Percentiles rank a stretch among this genome's conserved stretches.
Evolutionary conservation across 139 green algal genomes (phyloP).

Genomic region (Picochlorum sp.): DNA sequence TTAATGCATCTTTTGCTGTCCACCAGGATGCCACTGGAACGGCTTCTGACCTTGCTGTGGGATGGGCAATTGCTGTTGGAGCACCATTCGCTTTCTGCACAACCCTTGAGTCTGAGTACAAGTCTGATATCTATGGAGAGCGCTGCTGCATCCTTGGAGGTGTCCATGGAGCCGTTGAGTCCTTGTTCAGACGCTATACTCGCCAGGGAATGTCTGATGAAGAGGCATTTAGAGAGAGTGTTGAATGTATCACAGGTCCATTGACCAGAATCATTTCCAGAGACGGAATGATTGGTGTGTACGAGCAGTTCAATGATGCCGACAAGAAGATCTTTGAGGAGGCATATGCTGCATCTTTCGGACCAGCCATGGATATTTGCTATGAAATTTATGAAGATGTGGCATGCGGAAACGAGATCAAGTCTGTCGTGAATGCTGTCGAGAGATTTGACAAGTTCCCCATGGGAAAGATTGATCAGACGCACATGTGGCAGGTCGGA

Average conservation of each 20-base stretch:
- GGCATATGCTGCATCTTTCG: conserved; percentile 83
- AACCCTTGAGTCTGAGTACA: conserved; percentile 98
- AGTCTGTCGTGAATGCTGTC: conserved; percentile 86
- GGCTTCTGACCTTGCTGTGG: conserved; percentile 91
- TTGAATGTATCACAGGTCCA: conserved; percentile 96
- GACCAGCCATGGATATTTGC: conserved; percentile 94
- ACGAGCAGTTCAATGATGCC: conserved; percentile 66
- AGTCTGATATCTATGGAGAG: conserved; percentile 99
- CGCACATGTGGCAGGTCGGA: conserved; percentile 95
- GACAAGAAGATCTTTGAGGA: conserved; percentile 83
- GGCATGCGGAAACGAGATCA: conserved; percentile 96
- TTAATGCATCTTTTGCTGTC: conserved; percentile 98
- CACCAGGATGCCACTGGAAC: conserved; percentile 95
- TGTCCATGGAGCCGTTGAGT: conserved; percentile 97
- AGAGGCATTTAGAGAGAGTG: conserved; percentile 92
- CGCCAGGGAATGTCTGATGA: conserved; percentile 77
- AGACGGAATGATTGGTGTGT: conserved; percentile 94
- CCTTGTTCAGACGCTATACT: conserved; percentile 88
- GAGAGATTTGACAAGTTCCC: conserved; percentile 90
- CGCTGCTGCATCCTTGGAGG: conserved; percentile 93
- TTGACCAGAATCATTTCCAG: conserved; percentile 90
- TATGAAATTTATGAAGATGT: conserved; percentile 98
- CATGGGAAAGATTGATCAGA: conserved; percentile 98
- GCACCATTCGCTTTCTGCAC: conserved; percentile 97
- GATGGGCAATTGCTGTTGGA: conserved; percentile 92